phyloP scores from a whole-genome alignment of 371 early-diverging fungal genomes.

The Blakeslea trispora region DNA sequence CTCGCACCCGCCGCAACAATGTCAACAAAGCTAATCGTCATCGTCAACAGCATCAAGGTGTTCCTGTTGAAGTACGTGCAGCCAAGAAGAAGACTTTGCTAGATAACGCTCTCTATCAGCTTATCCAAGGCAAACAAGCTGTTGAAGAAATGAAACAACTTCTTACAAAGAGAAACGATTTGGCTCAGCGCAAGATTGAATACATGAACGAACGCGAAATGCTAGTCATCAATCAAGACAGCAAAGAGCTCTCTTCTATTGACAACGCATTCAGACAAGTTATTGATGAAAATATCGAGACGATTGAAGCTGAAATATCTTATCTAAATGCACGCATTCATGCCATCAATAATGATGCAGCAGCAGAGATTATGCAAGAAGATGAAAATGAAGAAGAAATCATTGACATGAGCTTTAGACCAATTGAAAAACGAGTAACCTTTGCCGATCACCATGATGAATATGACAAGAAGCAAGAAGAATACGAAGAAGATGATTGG shows the following conservation, averaged over 20 bases:
- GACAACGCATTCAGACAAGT: constrained; percentile 59
- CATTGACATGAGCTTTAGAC: constrained; percentile 15
- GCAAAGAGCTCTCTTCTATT: constrained; percentile 34
- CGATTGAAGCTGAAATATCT: constrained; percentile 79
- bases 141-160: constrained; percentile 44
- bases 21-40: not conserved
- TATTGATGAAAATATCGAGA: constrained; percentile 84
- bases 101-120: constrained; percentile 52
- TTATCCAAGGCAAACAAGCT: constrained; percentile 49
- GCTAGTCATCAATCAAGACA: constrained; percentile 49
- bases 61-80: constrained; percentile 32
- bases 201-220: constrained; percentile 66
- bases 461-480: not conserved
- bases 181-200: constrained; percentile 66
- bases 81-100: constrained; percentile 58
- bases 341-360: constrained; percentile 69
- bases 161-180: constrained; percentile 51
- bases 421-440: constrained; percentile 34
- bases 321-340: constrained; percentile 72
- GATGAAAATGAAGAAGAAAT: constrained; percentile 35
- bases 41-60: constrained; percentile 4
- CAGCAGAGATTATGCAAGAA: constrained; percentile 53
- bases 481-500: constrained; percentile 24
- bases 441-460: constrained; percentile 36
- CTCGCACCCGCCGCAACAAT: constrained; percentile 14